Evolutionary conservation across 1,284 basidiomycete species (phyloP).

Genomic region (Austroboletus novae-zelandiae): DNA sequence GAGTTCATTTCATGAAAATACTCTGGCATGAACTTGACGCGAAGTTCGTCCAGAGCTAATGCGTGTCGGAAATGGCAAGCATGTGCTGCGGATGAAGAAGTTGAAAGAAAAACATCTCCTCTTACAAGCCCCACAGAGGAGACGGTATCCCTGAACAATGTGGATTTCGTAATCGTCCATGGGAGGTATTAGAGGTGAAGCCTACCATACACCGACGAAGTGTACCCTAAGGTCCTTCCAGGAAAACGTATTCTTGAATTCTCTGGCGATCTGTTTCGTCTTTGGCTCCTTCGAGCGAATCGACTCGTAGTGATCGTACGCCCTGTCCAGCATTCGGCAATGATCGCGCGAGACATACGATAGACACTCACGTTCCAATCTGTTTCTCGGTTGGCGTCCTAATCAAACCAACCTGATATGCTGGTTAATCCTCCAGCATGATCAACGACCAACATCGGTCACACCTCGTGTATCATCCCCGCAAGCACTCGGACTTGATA

Average conservation of each 20-base stretch:
- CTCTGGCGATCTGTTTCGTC: conserved; percentile 13
- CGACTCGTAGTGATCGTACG: conserved; percentile 22
- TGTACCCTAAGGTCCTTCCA: conserved; percentile 22
- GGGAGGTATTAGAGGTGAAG: not conserved
- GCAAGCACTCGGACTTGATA: conserved; percentile 34
- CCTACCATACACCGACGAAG: conserved; percentile 35
- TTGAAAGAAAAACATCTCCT: conserved; percentile 20
- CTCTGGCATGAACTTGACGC: conserved; percentile 38
- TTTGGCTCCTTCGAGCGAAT: conserved; percentile 7
- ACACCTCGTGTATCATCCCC: conserved; percentile 31
- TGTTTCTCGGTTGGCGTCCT: not conserved
- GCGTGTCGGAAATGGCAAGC: conserved; percentile 27
- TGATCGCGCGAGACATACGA: too few species aligned
- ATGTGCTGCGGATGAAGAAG: conserved; percentile 15
- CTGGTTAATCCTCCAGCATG: not conserved
- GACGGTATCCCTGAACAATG: conserved; percentile 21
- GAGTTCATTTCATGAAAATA: conserved; percentile 22
- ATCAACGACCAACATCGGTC: not conserved
- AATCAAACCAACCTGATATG: not conserved
- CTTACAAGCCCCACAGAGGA: conserved; percentile 31
- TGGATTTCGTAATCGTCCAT: not conserved
- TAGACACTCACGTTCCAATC: not conserved
- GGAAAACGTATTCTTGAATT: conserved; percentile 22
- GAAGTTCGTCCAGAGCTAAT: conserved; percentile 33
- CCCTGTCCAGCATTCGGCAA: not conserved